phyloP scores from a whole-genome alignment of 73 alveolate species.

The Uronychia setigera region DNA sequence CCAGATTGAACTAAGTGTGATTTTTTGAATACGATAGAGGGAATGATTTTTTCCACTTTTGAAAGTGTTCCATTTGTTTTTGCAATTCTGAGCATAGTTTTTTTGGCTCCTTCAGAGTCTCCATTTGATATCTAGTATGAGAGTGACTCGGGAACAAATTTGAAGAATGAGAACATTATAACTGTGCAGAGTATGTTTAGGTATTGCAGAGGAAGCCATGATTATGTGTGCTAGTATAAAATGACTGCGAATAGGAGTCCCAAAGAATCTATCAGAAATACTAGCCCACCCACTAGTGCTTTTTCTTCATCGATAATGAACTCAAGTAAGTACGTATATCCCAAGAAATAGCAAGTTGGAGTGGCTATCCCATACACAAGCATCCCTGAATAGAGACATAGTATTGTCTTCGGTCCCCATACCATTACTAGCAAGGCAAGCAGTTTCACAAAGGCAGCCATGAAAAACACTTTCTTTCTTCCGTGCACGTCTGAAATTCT shows the following conservation, averaged over 20 bases:
- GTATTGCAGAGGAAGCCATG: not conserved
- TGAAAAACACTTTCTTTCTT: not conserved
- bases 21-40: not conserved
- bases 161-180: not conserved
- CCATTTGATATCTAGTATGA: not conserved
- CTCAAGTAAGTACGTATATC: not conserved
- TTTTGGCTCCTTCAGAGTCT: not conserved
- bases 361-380: not conserved
- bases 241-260: not conserved
- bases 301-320: not conserved
- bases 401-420: not conserved
- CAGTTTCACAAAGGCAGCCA: not conserved
- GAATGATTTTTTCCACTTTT: no score
- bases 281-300: not conserved
- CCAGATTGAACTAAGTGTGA: not conserved
- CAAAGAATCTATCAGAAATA: not conserved
- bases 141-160: not conserved
- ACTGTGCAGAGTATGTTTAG: not conserved
- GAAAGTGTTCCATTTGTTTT: not conserved
- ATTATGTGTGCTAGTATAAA: not conserved
- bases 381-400: not conserved
- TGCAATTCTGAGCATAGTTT: not conserved
- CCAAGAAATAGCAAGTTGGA: not conserved
- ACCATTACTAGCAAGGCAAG: not conserved
- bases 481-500: slow-evolving; percentile 2